Evolutionary conservation across 2,329 filamentous ascomycete genomes (phyloP).

Genomic region (Fusarium sacchari): DNA sequence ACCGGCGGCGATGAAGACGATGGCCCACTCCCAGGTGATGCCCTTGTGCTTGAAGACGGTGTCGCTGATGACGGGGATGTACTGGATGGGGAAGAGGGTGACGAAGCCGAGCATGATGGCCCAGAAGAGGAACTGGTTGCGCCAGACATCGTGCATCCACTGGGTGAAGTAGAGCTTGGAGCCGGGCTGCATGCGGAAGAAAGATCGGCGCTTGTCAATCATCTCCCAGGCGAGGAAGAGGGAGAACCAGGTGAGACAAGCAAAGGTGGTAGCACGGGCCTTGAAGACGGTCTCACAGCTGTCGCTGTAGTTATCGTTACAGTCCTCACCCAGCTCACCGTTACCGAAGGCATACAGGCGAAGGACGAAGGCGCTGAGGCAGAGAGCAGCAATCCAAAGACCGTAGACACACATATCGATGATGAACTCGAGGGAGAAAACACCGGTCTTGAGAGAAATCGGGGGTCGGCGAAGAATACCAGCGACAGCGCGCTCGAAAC

Average conservation of each 20-base stretch:
- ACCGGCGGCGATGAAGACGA: constrained; percentile 63
- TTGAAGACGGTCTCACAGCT: constrained; percentile 73
- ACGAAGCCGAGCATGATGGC: constrained; percentile 62
- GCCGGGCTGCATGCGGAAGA: constrained; percentile 78
- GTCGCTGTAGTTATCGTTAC: constrained; percentile 66
- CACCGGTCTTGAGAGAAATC: constrained; percentile 67
- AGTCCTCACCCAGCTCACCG: constrained; percentile 67
- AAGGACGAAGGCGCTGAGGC: constrained; percentile 70
- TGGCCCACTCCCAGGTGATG: constrained; percentile 71
- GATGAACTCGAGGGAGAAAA: constrained; percentile 74
- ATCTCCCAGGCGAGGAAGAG: constrained; percentile 84
- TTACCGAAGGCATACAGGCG: constrained; percentile 72
- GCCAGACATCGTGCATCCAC: constrained; percentile 75
- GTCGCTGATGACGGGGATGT: constrained; percentile 69
- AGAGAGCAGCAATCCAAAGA: constrained; percentile 73
- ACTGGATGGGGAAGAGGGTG: constrained; percentile 62
- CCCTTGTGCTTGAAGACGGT: constrained; percentile 69
- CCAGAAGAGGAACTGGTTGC: constrained; percentile 78
- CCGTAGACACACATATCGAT: constrained; percentile 76
- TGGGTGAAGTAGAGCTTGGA: constrained; percentile 70
- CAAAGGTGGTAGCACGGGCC: constrained; percentile 78
- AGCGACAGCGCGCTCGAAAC: constrained; percentile 75
- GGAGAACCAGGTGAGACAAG: constrained; percentile 79
- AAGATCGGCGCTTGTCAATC: constrained; percentile 75
- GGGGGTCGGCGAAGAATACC: constrained; percentile 76